Evolutionary conservation across 2,329 filamentous ascomycete species (phyloP).

Genomic region (Penicillium italicum): DNA sequence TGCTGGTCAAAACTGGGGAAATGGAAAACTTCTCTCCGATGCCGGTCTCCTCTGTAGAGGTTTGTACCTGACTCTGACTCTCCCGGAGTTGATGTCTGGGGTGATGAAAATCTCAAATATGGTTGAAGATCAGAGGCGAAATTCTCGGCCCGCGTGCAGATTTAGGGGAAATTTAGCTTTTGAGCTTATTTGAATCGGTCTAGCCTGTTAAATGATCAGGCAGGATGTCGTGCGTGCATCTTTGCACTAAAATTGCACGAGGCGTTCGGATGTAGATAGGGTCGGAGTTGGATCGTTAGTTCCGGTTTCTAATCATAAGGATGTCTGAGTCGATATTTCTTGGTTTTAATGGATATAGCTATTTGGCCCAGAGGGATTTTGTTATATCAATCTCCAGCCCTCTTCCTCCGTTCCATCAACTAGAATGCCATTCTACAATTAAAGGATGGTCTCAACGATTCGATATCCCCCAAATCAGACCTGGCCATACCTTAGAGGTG

Average conservation of each 20-base stretch:
- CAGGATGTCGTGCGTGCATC: neutral
- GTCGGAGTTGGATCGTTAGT: neutral
- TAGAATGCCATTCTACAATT: too few species aligned
- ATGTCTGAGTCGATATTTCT: too few species aligned
- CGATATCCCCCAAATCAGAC: too few species aligned
- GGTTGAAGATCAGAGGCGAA: neutral
- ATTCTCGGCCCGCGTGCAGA: neutral
- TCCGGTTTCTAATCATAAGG: neutral
- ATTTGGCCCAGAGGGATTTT: too few species aligned
- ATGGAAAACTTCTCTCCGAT: constrained; percentile 10
- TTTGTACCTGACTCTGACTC: neutral
- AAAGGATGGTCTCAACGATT: too few species aligned
- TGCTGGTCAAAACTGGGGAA: neutral
- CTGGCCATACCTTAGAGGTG: too few species aligned
- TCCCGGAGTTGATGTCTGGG: neutral
- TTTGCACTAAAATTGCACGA: neutral
- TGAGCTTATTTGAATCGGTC: neutral
- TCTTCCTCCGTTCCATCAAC: too few species aligned
- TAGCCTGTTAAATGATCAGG: neutral
- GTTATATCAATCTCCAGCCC: too few species aligned
- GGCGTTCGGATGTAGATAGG: neutral
- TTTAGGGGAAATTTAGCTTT: neutral
- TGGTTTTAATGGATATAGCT: too few species aligned
- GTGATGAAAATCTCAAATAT: neutral
- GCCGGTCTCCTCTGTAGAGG: constrained; percentile 1